Evolutionary conservation across 495 filamentous ascomycete genomes (phyloP).

Genomic region (Penicillium ochrochloron): DNA sequence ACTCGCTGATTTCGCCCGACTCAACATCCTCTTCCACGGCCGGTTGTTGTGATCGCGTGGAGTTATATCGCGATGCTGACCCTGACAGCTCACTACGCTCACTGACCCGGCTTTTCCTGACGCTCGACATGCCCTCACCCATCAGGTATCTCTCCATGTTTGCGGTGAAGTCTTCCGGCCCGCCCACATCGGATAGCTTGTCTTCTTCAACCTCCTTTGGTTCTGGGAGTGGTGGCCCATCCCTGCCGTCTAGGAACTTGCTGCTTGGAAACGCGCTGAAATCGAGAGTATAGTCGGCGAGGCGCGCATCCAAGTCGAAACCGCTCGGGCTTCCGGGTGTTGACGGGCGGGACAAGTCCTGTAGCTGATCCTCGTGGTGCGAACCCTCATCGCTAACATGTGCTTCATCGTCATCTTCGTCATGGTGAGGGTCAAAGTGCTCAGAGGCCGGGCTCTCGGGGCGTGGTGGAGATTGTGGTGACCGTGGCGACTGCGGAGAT

Average conservation of each 20-base stretch:
- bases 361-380: slow-evolving; percentile 26
- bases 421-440: slow-evolving; percentile 18
- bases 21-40: slow-evolving; percentile 45
- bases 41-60: slow-evolving; percentile 31
- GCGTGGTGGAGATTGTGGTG: slow-evolving; percentile 20
- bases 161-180: slow-evolving; percentile 57
- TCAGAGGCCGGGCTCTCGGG: slow-evolving; percentile 34
- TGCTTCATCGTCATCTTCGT: slow-evolving; percentile 18
- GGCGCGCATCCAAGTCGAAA: slow-evolving; percentile 46
- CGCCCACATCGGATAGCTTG: slow-evolving; percentile 51
- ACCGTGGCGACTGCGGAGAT: background rate
- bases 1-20: slow-evolving; percentile 50
- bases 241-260: slow-evolving; percentile 36
- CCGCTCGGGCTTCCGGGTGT: slow-evolving; percentile 35
- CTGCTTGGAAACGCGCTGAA: slow-evolving; percentile 50
- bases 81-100: slow-evolving; percentile 22
- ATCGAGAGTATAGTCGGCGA: slow-evolving; percentile 54
- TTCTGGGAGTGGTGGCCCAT: slow-evolving; percentile 37
- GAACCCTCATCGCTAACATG: slow-evolving; percentile 11
- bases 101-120: slow-evolving; percentile 23
- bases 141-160: slow-evolving; percentile 56
- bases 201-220: slow-evolving; percentile 37
- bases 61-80: slow-evolving; percentile 21
- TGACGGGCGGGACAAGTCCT: slow-evolving; percentile 27
- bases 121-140: slow-evolving; percentile 38